These are phyloP conservation scores for Gossypium australe DNA, from an alignment of 345 rosid species.

Conservation along the genomic window DNA sequence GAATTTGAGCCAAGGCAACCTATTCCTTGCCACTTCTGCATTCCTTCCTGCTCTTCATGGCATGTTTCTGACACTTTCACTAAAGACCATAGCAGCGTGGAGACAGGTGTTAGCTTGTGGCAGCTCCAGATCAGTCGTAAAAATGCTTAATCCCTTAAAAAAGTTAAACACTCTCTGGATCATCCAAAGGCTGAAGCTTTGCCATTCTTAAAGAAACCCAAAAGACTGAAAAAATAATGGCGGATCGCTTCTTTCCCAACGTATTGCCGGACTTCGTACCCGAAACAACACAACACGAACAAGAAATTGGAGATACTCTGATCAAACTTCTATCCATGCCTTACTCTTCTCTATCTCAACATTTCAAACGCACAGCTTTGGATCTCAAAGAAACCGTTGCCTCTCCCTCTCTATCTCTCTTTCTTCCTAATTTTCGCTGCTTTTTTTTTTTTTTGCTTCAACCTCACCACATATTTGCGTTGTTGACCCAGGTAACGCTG, in stretches of 20 bases:
- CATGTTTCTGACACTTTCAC: too few relatives aligned
- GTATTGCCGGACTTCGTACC: slow-evolving; percentile 44
- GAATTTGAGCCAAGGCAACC: too few relatives aligned
- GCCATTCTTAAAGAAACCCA: neutral
- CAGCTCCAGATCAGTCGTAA: too few relatives aligned
- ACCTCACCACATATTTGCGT: slow-evolving; percentile 7
- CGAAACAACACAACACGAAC: slow-evolving; percentile 24
- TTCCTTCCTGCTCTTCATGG: too few relatives aligned
- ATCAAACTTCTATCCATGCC: slow-evolving; percentile 62
- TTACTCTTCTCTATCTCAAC: slow-evolving; percentile 46
- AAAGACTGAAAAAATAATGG: slow-evolving; percentile 28
- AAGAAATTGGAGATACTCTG: slow-evolving; percentile 37
- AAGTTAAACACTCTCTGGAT: too few relatives aligned
- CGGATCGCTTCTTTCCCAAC: slow-evolving; percentile 63
- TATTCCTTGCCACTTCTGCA: too few relatives aligned
- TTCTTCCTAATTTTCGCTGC: neutral
- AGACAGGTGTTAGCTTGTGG: too few relatives aligned
- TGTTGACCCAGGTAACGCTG: slow-evolving; percentile 32
- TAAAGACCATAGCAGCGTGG: too few relatives aligned
- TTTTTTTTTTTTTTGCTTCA: neutral
- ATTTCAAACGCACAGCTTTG: slow-evolving; percentile 52
- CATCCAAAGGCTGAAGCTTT: neutral
- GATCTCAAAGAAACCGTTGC: slow-evolving; percentile 72
- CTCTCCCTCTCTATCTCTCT: neutral
- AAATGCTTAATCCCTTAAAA: too few relatives aligned